These are phyloP conservation scores for Penicillium pancosmium DNA, from an alignment of 495 filamentous ascomycete genomes.

Conservation along the genomic window DNA sequence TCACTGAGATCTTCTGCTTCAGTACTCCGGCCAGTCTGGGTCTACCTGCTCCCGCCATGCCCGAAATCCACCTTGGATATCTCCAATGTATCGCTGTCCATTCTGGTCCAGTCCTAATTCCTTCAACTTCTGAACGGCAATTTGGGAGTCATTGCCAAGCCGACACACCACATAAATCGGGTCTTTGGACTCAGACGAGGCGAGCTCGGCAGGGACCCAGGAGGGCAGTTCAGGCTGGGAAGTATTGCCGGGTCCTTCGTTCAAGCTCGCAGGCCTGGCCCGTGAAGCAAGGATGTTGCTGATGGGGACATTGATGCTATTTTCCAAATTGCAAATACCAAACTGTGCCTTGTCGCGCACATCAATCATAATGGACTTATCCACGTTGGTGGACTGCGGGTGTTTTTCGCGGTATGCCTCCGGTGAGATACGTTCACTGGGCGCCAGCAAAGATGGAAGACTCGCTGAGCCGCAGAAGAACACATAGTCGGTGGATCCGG, in stretches of 20 bases:
- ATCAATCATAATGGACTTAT: conserved; percentile 68
- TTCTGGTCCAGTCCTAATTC: conserved; percentile 61
- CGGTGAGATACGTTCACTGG: conserved; percentile 65
- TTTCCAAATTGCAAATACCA: conserved; percentile 71
- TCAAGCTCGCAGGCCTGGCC: not conserved
- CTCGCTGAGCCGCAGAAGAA: conserved; percentile 70
- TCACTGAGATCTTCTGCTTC: not conserved
- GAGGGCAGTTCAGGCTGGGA: conserved; percentile 24
- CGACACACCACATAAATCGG: conserved; percentile 81
- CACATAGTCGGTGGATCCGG: conserved; percentile 72
- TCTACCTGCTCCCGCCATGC: conserved; percentile 87
- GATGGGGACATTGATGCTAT: conserved; percentile 79
- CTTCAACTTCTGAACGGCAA: conserved; percentile 71
- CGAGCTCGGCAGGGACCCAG: conserved; percentile 48
- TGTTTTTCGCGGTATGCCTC: conserved; percentile 47
- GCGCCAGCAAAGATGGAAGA: conserved; percentile 53
- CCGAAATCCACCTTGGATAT: conserved; percentile 78
- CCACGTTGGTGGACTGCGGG: conserved; percentile 8
- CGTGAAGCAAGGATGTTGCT: conserved; percentile 53
- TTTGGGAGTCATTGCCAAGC: conserved; percentile 86
- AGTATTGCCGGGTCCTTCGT: not conserved
- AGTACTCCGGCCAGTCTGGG: conserved; percentile 67
- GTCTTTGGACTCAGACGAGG: conserved; percentile 24
- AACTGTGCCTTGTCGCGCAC: conserved; percentile 84
- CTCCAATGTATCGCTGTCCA: conserved; percentile 65